Evolutionary conservation across 2,329 filamentous ascomycete genomes (phyloP), one percentile per base, ranked within the genome.

Genomic region (Sclerotinia minor): DNA sequence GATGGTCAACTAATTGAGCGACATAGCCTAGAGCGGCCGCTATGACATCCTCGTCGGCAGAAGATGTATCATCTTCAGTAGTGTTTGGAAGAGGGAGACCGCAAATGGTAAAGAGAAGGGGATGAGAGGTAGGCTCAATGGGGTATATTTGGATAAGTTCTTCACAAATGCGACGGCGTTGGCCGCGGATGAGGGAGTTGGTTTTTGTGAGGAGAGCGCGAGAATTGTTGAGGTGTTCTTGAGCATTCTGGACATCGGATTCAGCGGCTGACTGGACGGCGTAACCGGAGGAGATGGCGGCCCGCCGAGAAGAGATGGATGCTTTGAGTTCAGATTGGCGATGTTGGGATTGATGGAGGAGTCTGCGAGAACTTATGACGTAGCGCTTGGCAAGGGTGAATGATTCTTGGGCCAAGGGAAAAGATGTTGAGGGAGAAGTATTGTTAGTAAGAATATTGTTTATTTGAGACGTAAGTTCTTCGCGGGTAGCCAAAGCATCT

Each of bases 111-210:
- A 98, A 98, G 0, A 89, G 85, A 1, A 98, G 84, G 0, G 92
- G 85, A 3, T 84, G 81, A 17, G 80, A 81, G 9, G 81, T 79
- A 0, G 93, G 89, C 11, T 88, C 85, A 69, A 99, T 96, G 5
- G 90, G 88, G 76, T 94, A 97, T 67, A 97, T 91, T 35, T 82
- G 81, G 17, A 87, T 81, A 0, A 99, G 82, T 71, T 97, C 93
- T 72, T 95, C 89, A 77, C 92, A 94, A 67, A 98, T 92, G 47
- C 95, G 89, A 19, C 94, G 87, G 29, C 94, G 87, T 78, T 98
- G 95, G n/a, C 91, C 92, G 68, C 85, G 87, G n/a, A 92, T 90
- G 26, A 88, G 86, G 63, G 89, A 87, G 53, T 83, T 82, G 0
- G 85, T 88, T 59, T 83, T 79, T 5, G 82, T 81, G 0, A 90